Base-by-base conservation (phyloP, 75 land plant genomes). In the Cryptomeria japonica region DNA sequence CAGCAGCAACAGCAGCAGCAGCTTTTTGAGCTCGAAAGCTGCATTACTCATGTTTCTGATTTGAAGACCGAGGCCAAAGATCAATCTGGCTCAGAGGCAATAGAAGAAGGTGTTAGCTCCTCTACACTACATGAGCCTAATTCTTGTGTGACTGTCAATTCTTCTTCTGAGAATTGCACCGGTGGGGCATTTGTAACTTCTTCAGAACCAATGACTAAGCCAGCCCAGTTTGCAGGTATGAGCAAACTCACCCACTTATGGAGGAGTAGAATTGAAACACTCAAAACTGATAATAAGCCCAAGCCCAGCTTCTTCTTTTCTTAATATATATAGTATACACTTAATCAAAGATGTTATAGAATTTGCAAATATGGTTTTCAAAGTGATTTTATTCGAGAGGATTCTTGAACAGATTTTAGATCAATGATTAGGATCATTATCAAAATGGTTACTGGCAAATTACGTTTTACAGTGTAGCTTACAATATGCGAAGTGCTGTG, bases 41-140 rank as follows among this genome's bases (percentile, higher is more conserved):
- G 85, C 85, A 51, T 84, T 22, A 84, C 85, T 2, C 85, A 84
- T 51, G 85, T 84, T 84, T 84, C 85, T 46, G 85, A 84, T 25
- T 84, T 51, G 46, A 84, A 84, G 56, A 84, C 56, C 1, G 85
- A 84, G 31, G 37, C 56, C 56, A 84, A 84, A 34, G 56, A 84
- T 11, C 56, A 51, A 18, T 47, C 51, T 46, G 34, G 56, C 18
- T 46, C 85, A 0, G 85, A 84, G 2, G 37, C 34, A 31, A 14
- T 47, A 46, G 56, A 84, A 28, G 51, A 51, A 31, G 51, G 56
- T 32, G 51, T 46, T 51, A 84, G 56, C 85, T 84, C 85, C 18
- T 44, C 85, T 49, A 41, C 82, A 39, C 8, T 64, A 25, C 82
- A 22, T 10, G 82, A 79, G 10, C 82, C 82, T 6, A 79, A 79